A percentile compares a stretch with the other conserved stretches of the same genome.
phyloP scores from a whole-genome alignment of 2,329 filamentous ascomycete genomes.

The Nothopassalora personata region DNA sequence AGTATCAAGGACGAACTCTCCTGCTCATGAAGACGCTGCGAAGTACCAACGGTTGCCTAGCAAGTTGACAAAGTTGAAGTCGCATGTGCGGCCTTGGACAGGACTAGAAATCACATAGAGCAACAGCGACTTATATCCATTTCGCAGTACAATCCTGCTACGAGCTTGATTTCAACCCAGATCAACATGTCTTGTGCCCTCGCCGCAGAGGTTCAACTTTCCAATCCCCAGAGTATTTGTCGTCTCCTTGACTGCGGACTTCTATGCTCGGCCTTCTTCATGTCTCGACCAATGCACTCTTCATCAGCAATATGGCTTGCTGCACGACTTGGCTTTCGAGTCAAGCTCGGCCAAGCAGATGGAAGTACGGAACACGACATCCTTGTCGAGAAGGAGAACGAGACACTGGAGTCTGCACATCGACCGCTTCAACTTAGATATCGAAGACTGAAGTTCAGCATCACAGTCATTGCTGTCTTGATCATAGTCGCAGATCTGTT shows the following conservation, averaged over 20 bases:
- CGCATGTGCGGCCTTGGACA: too few relatives aligned
- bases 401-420: not conserved
- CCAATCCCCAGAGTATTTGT: too few relatives aligned
- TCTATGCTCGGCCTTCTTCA: not conserved
- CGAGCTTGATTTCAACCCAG: too few relatives aligned
- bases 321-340: not conserved
- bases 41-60: too few relatives aligned
- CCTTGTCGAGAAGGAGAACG: not conserved
- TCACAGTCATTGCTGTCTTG: not conserved
- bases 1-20: too few relatives aligned
- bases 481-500: not conserved
- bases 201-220: too few relatives aligned
- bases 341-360: not conserved
- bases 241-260: not conserved
- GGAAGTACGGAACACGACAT: not conserved
- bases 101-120: too few relatives aligned
- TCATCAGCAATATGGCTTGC: not conserved
- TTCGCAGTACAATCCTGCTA: too few relatives aligned
- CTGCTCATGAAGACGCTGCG: too few relatives aligned
- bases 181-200: too few relatives aligned
- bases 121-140: too few relatives aligned
- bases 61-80: too few relatives aligned
- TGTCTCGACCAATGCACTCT: not conserved
- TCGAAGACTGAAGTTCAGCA: not conserved
- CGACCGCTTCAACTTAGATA: not conserved